Evolutionary conservation across 2,329 filamentous ascomycete genomes (phyloP).

Genomic region (Cladophialophora bantiana): DNA sequence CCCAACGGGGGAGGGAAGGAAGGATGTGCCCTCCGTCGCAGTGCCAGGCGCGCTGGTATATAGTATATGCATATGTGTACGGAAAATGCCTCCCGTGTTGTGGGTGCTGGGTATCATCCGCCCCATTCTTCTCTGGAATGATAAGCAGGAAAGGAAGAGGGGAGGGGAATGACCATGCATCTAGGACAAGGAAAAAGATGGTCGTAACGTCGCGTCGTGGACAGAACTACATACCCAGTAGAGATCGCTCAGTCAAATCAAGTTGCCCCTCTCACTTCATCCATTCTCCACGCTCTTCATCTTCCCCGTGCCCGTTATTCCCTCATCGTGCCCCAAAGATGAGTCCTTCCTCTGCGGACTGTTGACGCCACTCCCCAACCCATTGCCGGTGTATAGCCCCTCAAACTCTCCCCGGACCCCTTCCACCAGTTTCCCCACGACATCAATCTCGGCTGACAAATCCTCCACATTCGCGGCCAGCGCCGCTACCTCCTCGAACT

Average conservation of each 20-base stretch:
- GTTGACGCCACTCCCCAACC: constrained; percentile 35
- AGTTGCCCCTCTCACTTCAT: neutral
- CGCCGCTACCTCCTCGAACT: constrained; percentile 86
- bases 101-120: no score
- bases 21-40: neutral
- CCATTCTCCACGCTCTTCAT: constrained; percentile 29
- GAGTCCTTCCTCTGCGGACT: constrained; percentile 28
- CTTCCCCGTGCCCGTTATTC: constrained; percentile 14
- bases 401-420: constrained; percentile 67
- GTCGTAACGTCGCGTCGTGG: no score
- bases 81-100: no score
- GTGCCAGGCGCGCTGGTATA: no score
- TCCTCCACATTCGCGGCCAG: constrained; percentile 82
- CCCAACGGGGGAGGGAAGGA: neutral
- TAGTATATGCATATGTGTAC: no score
- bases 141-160: no score
- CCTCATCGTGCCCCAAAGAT: neutral
- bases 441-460: constrained; percentile 77
- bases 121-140: no score
- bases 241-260: neutral
- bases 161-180: no score
- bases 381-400: constrained; percentile 52
- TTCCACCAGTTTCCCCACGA: constrained; percentile 68
- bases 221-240: no score
- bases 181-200: no score